These are phyloP conservation scores for Rosa chinensis DNA, from an alignment of 306 rosid genomes.

Conservation along the genomic window DNA sequence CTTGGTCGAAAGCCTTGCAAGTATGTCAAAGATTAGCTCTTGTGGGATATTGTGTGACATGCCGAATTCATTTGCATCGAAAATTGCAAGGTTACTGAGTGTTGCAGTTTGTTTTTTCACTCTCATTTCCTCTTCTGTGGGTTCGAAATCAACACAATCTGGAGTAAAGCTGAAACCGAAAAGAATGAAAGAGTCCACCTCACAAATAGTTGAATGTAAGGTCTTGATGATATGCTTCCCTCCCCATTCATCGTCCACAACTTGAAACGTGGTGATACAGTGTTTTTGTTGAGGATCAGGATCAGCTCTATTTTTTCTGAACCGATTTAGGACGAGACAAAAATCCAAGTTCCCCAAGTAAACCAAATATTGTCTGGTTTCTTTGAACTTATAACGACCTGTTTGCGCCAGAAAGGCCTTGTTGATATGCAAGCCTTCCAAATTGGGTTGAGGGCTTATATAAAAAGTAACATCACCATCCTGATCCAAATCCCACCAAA, in stretches of 20 bases:
- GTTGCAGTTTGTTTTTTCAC: background rate
- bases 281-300: background rate
- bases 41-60: too few species aligned
- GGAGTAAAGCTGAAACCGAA: background rate
- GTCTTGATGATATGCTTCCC: background rate
- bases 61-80: too few species aligned
- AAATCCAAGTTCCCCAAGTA: background rate
- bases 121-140: background rate
- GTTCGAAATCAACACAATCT: background rate
- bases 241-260: background rate
- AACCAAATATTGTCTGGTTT: background rate
- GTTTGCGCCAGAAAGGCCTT: too few species aligned
- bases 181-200: background rate
- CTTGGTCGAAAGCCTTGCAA: too few species aligned
- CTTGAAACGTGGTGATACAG: background rate
- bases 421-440: background rate
- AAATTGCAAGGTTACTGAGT: too few species aligned
- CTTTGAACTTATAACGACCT: too few species aligned
- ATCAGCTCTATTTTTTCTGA: too few species aligned
- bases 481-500: too few species aligned
- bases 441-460: too few species aligned
- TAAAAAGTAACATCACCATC: too few species aligned
- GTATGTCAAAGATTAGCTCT: too few species aligned
- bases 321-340: background rate
- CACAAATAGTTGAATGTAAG: too few species aligned